phyloP scores from a whole-genome alignment of 805 yeast genomes.

The Yarrowia divulgata region DNA sequence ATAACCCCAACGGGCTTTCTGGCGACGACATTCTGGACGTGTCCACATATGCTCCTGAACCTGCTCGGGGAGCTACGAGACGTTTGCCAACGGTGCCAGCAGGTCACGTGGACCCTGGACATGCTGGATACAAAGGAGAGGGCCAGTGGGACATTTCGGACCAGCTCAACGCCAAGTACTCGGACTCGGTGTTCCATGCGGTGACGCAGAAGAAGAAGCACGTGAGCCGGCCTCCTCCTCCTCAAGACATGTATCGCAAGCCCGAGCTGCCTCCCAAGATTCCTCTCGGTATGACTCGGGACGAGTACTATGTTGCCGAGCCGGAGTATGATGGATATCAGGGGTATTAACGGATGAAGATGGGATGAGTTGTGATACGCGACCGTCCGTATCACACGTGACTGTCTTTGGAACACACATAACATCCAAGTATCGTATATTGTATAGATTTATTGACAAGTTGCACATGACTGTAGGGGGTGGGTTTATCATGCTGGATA shows the following conservation, averaged over 20 bases:
- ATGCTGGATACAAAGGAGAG: constrained; percentile 45
- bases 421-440: too few relatives aligned
- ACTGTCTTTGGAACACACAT: too few relatives aligned
- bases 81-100: constrained; percentile 42
- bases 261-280: constrained; percentile 46
- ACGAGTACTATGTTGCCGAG: constrained; percentile 42
- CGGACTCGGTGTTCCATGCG: constrained; percentile 49
- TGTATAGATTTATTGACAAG: too few relatives aligned
- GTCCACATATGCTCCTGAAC: constrained; percentile 47
- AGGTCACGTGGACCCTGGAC: constrained; percentile 44
- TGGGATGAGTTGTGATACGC: too few relatives aligned
- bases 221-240: constrained; percentile 1
- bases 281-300: constrained; percentile 46
- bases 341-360: constrained; percentile 24
- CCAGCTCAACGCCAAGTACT: constrained; percentile 51
- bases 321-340: constrained; percentile 25
- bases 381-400: too few relatives aligned
- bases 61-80: constrained; percentile 39
- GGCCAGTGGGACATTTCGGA: constrained; percentile 48
- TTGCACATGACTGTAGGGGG: too few relatives aligned
- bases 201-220: constrained; percentile 39
- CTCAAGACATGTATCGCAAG: constrained; percentile 39
- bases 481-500: too few relatives aligned
- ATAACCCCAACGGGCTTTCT: constrained; percentile 12
- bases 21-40: constrained; percentile 43